Evolutionary conservation across 768 basidiomycete species (phyloP), one percentile per base, ranked within the genome.

Genomic region (Piloderma croceum): DNA sequence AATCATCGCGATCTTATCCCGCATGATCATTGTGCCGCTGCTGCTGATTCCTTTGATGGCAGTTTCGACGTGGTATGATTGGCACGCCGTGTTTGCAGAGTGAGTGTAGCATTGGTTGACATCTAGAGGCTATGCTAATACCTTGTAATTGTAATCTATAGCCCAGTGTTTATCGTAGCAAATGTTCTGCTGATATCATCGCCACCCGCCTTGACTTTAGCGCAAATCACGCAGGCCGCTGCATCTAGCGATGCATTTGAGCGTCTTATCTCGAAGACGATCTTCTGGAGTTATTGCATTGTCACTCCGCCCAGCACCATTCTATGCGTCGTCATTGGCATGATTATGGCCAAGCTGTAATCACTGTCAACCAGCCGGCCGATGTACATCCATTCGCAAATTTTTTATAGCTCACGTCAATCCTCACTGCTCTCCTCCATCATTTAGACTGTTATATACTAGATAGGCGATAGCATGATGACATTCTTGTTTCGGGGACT

Each of bases 271-370:
- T 83, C 81, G 44, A 76, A 88, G 39, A 97, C 93, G 0, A 89
- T 97, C 44, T 91, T 91, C 58, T 92, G 90, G 90, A 74, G 83
- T 2, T 97, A 94, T 56, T 91, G 88, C 50, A 64, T 90, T 24
- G 67, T 92, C 41, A 93, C 92, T 0, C 91, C 92, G 2, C 86
- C 88, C 2, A 71, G 83, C n/a, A 89, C 81, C 39, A 79, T 91
- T 40, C 53, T 69, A 13, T 83, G 81, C 53, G 86, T 93, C 36
- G 73, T 93, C 32, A 54, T 88, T 20, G 90, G 86, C 1, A 60
- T 94, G 31, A 42, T 79, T 37, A 53, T 87, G 9, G 65, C 79
- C 1, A 77, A 74, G 48, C 51, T 77, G n/a, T 83, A 29, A 41
- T n/a, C n/a, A n/a, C n/a, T n/a, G n/a, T n/a, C n/a, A n/a, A n/a